Evolutionary conservation across 306 rosid species (phyloP).

Genomic region (Cucurbita ficifolia): DNA sequence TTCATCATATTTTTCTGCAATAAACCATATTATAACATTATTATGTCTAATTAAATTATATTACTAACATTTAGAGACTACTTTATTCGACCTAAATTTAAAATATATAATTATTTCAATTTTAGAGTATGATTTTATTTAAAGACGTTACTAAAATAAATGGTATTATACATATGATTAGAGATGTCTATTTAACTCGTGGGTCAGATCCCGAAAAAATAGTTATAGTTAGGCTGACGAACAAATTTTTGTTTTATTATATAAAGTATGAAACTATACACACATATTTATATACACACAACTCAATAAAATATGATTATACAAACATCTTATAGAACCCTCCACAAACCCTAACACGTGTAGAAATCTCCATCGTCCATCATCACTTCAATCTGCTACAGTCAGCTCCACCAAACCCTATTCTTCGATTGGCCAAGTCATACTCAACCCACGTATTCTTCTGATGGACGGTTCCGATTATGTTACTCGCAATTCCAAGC

Average conservation of each 20-base stretch:
- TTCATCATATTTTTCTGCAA: background rate
- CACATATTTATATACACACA: background rate
- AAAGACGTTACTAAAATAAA: too few relatives aligned
- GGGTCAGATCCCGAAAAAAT: too few relatives aligned
- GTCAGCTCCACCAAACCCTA: slow-evolving; percentile 68
- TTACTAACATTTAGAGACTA: too few relatives aligned
- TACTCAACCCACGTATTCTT: slow-evolving; percentile 81
- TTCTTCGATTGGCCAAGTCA: slow-evolving; percentile 38
- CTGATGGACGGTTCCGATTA: slow-evolving; percentile 72
- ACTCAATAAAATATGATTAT: background rate
- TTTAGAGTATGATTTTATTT: too few relatives aligned
- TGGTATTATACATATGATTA: too few relatives aligned
- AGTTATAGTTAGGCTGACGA: too few relatives aligned
- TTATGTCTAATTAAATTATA: background rate
- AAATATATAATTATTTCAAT: too few relatives aligned
- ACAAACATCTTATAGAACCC: background rate
- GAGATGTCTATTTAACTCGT: too few relatives aligned
- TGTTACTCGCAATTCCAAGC: slow-evolving; percentile 63
- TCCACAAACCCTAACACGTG: background rate
- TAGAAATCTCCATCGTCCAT: background rate
- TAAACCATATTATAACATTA: background rate
- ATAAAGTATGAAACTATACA: background rate
- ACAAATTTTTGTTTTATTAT: background rate
- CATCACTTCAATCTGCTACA: slow-evolving; percentile 31
- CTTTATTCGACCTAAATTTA: background rate